A percentile compares a stretch with the other conserved stretches of the same genome.
Conservation (phyloP, 2,329 filamentous ascomycete species). For the Penicillium frequentans region DNA sequence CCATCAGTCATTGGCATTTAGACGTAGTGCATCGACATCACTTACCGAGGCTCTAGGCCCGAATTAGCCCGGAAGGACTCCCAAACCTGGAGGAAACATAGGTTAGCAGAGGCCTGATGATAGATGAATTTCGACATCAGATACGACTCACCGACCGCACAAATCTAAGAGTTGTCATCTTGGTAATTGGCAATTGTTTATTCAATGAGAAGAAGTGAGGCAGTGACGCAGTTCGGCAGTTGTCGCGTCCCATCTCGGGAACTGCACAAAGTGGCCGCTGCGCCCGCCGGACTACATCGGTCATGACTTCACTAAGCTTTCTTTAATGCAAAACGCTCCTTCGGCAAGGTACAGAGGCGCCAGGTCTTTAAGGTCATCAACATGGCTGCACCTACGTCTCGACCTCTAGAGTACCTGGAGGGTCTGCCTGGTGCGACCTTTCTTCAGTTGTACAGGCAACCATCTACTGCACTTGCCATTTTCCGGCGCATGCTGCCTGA, state of each 20-base stretch:
- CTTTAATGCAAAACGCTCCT: conserved; percentile 2
- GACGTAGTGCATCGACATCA: conserved; percentile 2
- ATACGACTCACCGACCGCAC: conserved; percentile 61
- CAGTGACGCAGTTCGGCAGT: conserved; percentile 6
- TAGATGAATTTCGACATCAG: not conserved
- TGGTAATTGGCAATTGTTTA: conserved; percentile 5
- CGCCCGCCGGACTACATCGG: conserved; percentile 27
- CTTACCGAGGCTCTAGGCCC: conserved; percentile 82
- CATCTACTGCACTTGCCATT: conserved; percentile 90
- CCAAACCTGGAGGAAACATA: conserved; percentile 61
- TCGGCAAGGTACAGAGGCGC: conserved; percentile 21
- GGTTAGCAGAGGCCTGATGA: conserved; percentile 5
- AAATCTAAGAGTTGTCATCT: conserved; percentile 60
- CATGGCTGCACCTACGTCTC: conserved; percentile 58
- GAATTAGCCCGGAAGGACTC: conserved; percentile 84
- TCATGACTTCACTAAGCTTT: conserved; percentile 16
- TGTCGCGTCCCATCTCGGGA: conserved; percentile 22
- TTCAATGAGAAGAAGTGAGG: not conserved
- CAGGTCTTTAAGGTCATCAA: conserved; percentile 31
- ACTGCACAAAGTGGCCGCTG: conserved; percentile 31
- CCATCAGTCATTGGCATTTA: conserved; percentile 6
- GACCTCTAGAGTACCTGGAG: conserved; percentile 87
- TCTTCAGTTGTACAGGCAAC: conserved; percentile 89
- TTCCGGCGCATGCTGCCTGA: conserved; percentile 97
- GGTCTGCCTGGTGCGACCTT: conserved; percentile 87